phyloP scores from a whole-genome alignment of 768 basidiomycete species.

The Lepiota brunneoincarnata region DNA sequence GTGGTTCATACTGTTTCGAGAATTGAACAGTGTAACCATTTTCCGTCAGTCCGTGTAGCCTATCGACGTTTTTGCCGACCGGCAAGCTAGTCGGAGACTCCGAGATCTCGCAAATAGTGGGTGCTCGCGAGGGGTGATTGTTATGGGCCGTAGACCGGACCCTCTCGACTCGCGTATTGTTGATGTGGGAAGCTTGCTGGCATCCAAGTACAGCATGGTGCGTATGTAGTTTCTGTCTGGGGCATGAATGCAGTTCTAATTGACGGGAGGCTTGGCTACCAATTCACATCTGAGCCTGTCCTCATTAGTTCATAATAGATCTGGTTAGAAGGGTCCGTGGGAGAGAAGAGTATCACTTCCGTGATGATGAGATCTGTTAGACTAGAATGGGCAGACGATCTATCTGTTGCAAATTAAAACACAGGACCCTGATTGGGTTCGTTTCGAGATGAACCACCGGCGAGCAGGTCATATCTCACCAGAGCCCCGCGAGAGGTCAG shows the following conservation, averaged over 20 bases:
- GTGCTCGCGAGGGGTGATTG: not conserved
- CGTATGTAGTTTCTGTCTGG: not conserved
- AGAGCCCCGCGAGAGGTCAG: slow-evolving; percentile 4
- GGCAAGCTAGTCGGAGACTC: slow-evolving; percentile 6
- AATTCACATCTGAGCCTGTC: slow-evolving; percentile 2
- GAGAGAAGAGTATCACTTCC: slow-evolving; percentile 1
- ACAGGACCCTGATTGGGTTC: slow-evolving; percentile 5
- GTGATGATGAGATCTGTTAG: slow-evolving; percentile 10
- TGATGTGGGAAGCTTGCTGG: not conserved
- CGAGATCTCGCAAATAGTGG: slow-evolving; percentile 3
- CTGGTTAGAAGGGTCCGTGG: slow-evolving; percentile 7
- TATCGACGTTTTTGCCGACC: slow-evolving; percentile 2
- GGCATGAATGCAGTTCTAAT: not conserved
- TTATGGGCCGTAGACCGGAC: not conserved
- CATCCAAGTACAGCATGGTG: not conserved
- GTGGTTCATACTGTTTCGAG: slow-evolving; percentile 11
- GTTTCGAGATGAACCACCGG: slow-evolving; percentile 14
- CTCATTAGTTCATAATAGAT: not conserved
- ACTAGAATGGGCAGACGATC: slow-evolving; percentile 2
- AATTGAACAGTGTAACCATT: slow-evolving; percentile 4
- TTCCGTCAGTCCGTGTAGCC: slow-evolving; percentile 7
- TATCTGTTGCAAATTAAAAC: not conserved
- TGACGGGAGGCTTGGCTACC: slow-evolving; percentile 7
- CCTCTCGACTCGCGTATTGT: not conserved
- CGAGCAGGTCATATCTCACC: slow-evolving; percentile 6